phyloP scores from a whole-genome alignment of 495 filamentous ascomycete species.

The Mycothermus thermophilus region DNA sequence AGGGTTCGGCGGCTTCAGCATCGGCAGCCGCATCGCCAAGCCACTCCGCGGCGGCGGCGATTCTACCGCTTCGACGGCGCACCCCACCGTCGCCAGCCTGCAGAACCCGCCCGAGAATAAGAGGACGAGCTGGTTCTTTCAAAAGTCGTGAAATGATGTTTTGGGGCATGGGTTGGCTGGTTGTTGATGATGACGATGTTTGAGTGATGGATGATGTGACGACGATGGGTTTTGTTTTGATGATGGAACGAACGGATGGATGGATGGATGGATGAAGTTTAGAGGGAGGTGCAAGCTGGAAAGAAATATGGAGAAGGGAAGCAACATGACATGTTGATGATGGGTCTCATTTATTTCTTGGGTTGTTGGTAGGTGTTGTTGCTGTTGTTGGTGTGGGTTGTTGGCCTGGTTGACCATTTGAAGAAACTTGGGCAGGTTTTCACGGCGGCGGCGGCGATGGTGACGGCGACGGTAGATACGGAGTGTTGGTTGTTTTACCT shows the following conservation, averaged over 20 bases:
- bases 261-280: neutral
- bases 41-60: conserved; percentile 85
- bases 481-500: neutral
- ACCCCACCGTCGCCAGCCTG: conserved; percentile 39
- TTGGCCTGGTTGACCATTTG: no score
- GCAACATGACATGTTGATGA: no score
- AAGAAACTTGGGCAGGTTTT: no score
- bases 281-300: neutral
- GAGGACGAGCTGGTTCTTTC: conserved; percentile 46
- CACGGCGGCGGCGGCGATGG: no score
- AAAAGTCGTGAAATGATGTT: conserved; percentile 23
- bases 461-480: no score
- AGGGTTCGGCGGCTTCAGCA: conserved; percentile 54
- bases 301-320: neutral
- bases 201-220: neutral
- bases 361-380: neutral
- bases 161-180: neutral
- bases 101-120: conserved; percentile 39
- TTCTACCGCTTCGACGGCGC: conserved; percentile 37
- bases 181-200: neutral
- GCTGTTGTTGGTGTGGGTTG: neutral
- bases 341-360: no score
- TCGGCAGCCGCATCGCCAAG: conserved; percentile 86
- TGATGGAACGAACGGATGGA: no score
- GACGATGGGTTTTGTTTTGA: no score